Evolutionary conservation across 129 eudicot species (phyloP).

Genomic region (Ambrosia artemisiifolia): DNA sequence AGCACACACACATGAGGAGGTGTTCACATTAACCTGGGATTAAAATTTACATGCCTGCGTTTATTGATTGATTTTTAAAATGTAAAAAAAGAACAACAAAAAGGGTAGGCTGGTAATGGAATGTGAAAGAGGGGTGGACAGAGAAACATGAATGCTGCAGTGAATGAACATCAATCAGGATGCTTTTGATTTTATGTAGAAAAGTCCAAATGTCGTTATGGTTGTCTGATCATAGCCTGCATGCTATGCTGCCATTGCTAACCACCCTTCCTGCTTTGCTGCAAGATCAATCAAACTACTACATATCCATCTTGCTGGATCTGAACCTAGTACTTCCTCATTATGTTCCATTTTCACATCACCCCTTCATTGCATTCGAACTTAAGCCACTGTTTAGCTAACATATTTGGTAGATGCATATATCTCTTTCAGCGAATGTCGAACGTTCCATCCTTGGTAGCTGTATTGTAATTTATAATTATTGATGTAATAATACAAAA

Average conservation of each 20-base stretch:
- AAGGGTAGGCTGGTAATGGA: constrained; percentile 27
- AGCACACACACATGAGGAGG: constrained; percentile 27
- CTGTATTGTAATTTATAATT: too few species aligned
- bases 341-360: constrained; percentile 5
- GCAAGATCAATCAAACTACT: background rate
- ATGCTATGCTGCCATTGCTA: constrained; percentile 15
- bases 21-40: constrained; percentile 2
- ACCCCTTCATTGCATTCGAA: background rate
- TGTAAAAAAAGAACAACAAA: background rate
- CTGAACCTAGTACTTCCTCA: constrained; percentile 9
- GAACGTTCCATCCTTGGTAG: too few species aligned
- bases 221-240: constrained; percentile 37
- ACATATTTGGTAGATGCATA: too few species aligned
- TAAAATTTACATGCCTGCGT: background rate
- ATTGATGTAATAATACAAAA: too few species aligned
- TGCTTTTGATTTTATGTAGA: constrained; percentile 30
- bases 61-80: background rate
- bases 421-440: too few species aligned
- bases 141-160: constrained; percentile 35
- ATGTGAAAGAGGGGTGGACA: constrained; percentile 36
- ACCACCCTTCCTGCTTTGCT: constrained; percentile 18
- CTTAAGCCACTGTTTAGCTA: background rate
- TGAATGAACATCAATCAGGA: constrained; percentile 22
- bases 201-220: constrained; percentile 45
- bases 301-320: constrained; percentile 9